Base-by-base conservation (phyloP, 2,329 filamentous ascomycete species). In the Claviceps digitariae region DNA sequence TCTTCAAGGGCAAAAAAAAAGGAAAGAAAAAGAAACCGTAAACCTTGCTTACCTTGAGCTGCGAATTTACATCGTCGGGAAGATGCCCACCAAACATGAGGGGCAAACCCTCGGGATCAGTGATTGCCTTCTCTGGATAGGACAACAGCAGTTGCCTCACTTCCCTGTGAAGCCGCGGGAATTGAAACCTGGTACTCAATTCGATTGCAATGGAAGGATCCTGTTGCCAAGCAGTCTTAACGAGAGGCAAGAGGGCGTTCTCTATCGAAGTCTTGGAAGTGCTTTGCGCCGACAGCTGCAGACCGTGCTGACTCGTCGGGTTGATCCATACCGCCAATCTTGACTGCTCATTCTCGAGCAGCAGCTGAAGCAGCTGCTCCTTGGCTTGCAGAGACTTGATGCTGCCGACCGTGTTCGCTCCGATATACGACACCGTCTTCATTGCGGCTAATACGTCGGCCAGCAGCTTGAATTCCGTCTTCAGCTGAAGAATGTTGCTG, bases 401-500 rank as follows among this genome's bases (percentile, higher is more conserved):
- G 34, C 77, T 76, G 36, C 77, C 75, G 1, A 72, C 66, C 54
- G 72, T 63, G 41, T 75, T 70, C 1, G 72, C 66, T 4, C 81
- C 84, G 38, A 87, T 79, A 55, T 73, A 74, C 1, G 79, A 74
- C 12, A 90, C 77, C 2, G 72, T 75, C 57, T 82, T 81, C 56
- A 98, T 70, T 15, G 83, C 79, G 12, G 70, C 66, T 49, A 84
- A 73, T 38, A 96, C 83, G 64, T 96, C 90, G 7, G 78, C 77
- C 41, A 97, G 77, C 20, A 95, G 73, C 59, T 86, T 85, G 36
- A 89, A 81, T 69, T 99, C 93, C 0, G 94, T 91, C 72, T 95
- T 97, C 51, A 97, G 75, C 65, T 98, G 93, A 17, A 98, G 72
- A 49, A 87, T 80, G 64, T 96, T 98, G 61, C 91, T 93, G 54